Evolutionary conservation across 495 filamentous ascomycete species (phyloP).

Genomic region (Lentithecium fluviatile): DNA sequence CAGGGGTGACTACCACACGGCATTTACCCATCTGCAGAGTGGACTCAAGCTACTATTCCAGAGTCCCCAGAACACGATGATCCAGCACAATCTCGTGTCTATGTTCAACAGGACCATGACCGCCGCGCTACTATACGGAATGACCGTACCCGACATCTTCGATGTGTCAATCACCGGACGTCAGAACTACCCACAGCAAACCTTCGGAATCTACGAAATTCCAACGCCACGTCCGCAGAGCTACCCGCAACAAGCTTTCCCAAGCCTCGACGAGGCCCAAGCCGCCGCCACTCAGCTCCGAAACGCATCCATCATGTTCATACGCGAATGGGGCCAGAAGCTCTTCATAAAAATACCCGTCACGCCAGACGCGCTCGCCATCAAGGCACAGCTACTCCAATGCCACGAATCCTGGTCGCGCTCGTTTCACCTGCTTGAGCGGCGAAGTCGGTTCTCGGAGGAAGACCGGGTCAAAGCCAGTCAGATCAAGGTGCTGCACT

Average conservation of each 20-base stretch:
- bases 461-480: neutral
- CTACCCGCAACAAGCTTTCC: neutral
- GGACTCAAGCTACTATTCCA: constrained; percentile 6
- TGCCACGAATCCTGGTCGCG: neutral
- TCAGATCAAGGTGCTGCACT: constrained; percentile 1
- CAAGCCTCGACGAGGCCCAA: neutral
- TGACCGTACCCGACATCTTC: neutral
- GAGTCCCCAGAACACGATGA: neutral
- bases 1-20: constrained; percentile 13
- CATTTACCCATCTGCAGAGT: constrained; percentile 12
- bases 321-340: neutral
- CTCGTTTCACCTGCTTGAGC: neutral
- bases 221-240: neutral
- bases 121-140: neutral
- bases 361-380: neutral
- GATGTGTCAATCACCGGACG: neutral
- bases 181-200: neutral
- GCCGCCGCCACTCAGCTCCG: neutral
- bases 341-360: neutral
- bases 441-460: neutral
- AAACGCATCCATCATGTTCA: neutral
- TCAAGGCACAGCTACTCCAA: neutral
- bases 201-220: neutral
- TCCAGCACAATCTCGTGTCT: neutral
- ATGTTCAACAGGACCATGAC: neutral